These are phyloP conservation scores for Maudiozyma humilis DNA, from an alignment of 1,139 yeast species.

Conservation along the genomic window DNA sequence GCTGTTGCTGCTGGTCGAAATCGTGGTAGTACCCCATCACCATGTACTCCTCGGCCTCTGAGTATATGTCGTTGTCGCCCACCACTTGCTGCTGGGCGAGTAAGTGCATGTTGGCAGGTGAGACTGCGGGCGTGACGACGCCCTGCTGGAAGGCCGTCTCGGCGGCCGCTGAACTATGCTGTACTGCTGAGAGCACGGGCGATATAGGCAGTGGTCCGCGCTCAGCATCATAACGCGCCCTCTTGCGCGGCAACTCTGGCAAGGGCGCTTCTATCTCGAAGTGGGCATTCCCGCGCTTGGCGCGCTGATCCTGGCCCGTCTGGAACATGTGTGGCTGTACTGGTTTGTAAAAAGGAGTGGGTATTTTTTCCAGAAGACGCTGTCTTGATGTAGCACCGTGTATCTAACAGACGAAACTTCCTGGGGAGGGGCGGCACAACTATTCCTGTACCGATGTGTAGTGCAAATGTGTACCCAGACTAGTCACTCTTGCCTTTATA, in stretches of 20 bases:
- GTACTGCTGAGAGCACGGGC: constrained; percentile 5
- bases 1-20: not conserved
- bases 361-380: too few relatives aligned
- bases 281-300: constrained; percentile 3
- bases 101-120: constrained; percentile 1
- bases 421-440: too few relatives aligned
- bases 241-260: constrained; percentile 7
- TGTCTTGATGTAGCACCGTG: too few relatives aligned
- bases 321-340: not conserved
- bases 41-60: constrained; percentile 25
- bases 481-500: not conserved
- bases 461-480: too few relatives aligned
- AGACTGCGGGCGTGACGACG: constrained; percentile 4
- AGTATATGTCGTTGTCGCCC: constrained; percentile 13
- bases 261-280: constrained; percentile 10
- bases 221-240: constrained; percentile 1
- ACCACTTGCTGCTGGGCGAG: not conserved
- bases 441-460: too few relatives aligned
- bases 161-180: too few relatives aligned
- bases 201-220: constrained; percentile 3
- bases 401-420: too few relatives aligned
- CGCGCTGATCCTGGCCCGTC: not conserved
- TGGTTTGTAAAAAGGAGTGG: too few relatives aligned
- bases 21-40: constrained; percentile 16
- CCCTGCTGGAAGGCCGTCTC: not conserved